Evolutionary conservation across 306 rosid genomes (phyloP).

Genomic region (Sindora glabra): DNA sequence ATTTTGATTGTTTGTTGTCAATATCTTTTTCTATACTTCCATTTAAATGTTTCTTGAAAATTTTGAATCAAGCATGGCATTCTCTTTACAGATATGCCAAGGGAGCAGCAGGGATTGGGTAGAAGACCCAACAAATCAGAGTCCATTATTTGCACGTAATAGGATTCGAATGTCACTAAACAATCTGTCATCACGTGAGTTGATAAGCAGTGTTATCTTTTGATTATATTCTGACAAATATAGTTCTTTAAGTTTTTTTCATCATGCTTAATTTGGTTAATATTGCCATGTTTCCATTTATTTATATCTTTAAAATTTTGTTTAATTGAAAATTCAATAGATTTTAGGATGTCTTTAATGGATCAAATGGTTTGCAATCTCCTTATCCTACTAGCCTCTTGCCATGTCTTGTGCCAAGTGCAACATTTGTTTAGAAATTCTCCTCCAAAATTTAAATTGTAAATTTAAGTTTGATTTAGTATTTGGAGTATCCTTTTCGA

Average conservation of each 20-base stretch:
- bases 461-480: background rate
- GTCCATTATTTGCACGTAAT: slow-evolving; percentile 65
- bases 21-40: background rate
- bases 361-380: background rate
- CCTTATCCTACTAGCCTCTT: background rate
- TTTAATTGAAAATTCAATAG: too few relatives aligned
- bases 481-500: background rate
- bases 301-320: too few relatives aligned
- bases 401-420: background rate
- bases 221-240: too few relatives aligned
- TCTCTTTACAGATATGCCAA: slow-evolving; percentile 57
- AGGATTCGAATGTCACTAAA: slow-evolving; percentile 66
- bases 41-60: background rate
- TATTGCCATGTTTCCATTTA: too few relatives aligned
- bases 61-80: background rate
- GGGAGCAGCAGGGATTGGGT: slow-evolving; percentile 66
- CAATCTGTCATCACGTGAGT: slow-evolving; percentile 60
- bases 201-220: too few relatives aligned
- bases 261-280: too few relatives aligned
- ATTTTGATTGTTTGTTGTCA: background rate
- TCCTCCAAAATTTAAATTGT: background rate
- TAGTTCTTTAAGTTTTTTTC: too few relatives aligned
- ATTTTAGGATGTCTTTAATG: background rate
- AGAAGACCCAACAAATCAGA: slow-evolving; percentile 90
- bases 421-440: background rate